Conservation (phyloP, 202 grass and related monocot species). For the Zizania palustris region DNA sequence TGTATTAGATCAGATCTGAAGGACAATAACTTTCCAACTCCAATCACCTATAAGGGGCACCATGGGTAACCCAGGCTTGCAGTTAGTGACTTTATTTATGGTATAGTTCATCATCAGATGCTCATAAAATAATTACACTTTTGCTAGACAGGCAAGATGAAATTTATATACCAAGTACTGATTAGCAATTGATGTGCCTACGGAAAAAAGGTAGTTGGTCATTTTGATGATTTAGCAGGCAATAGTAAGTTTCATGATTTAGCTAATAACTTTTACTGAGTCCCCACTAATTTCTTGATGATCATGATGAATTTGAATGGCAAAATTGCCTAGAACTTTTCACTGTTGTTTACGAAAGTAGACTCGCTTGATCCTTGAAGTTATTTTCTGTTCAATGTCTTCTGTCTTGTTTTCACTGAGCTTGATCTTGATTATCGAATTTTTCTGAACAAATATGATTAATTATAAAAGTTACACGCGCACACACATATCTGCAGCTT, state of each 20-base stretch:
- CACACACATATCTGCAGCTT: not conserved
- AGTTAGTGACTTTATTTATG: not conserved
- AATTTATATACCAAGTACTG: not conserved
- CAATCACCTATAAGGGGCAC: not conserved
- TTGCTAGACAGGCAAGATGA: not conserved
- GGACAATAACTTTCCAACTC: not conserved
- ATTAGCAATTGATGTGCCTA: not conserved
- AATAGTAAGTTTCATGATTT: not conserved
- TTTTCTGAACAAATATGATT: not conserved
- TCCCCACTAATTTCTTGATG: not conserved
- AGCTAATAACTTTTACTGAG: not conserved
- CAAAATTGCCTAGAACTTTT: not conserved
- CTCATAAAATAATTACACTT: conserved; percentile 41
- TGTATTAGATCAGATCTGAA: conserved; percentile 5
- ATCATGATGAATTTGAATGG: no score
- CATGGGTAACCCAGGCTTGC: not conserved
- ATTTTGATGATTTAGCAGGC: not conserved
- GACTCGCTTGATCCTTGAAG: not conserved
- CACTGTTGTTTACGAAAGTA: not conserved
- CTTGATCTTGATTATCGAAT: not conserved
- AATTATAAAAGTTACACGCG: not conserved
- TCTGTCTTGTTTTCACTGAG: not conserved
- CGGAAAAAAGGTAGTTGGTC: not conserved
- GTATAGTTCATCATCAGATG: conserved; percentile 13
- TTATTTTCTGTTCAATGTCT: not conserved